These are phyloP conservation scores for Biscogniauxia mediterranea DNA, from an alignment of 2,329 filamentous ascomycete genomes.

Conservation along the genomic window DNA sequence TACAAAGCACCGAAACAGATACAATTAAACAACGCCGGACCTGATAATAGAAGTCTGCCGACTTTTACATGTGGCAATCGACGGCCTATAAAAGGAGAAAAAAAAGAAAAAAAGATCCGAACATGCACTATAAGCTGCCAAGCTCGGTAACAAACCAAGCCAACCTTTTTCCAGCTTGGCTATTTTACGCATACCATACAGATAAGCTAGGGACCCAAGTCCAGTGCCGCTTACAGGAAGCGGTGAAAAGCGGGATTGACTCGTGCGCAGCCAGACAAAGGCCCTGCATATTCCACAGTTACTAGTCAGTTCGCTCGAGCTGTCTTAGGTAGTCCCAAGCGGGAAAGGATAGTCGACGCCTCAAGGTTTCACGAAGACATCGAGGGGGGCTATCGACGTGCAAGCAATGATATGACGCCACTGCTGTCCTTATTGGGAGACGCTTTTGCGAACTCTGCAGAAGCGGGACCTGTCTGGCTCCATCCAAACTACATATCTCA, in stretches of 20 bases:
- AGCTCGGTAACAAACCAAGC: neutral
- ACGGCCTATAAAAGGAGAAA: neutral
- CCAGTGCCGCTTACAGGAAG: conserved; percentile 6
- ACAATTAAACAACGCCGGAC: neutral
- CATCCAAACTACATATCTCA: neutral
- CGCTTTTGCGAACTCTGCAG: neutral
- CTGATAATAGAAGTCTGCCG: neutral
- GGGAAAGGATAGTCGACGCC: neutral
- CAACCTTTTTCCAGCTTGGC: neutral
- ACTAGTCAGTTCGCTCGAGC: neutral
- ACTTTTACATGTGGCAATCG: neutral
- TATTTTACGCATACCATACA: conserved; percentile 3
- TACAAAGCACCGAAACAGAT: neutral
- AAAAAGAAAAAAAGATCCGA: neutral
- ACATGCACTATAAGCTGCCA: neutral
- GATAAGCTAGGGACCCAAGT: conserved; percentile 7
- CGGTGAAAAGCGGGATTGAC: conserved; percentile 19
- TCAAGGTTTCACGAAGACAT: neutral
- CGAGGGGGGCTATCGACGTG: neutral
- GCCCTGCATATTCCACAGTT: conserved; percentile 1
- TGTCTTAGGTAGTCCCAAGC: neutral
- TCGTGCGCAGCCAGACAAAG: conserved; percentile 8
- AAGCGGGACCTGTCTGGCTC: neutral
- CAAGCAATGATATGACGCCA: neutral
- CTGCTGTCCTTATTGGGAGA: neutral